Conservation (phyloP, 2,329 filamentous ascomycete genomes). For the Neurospora crassa region DNA sequence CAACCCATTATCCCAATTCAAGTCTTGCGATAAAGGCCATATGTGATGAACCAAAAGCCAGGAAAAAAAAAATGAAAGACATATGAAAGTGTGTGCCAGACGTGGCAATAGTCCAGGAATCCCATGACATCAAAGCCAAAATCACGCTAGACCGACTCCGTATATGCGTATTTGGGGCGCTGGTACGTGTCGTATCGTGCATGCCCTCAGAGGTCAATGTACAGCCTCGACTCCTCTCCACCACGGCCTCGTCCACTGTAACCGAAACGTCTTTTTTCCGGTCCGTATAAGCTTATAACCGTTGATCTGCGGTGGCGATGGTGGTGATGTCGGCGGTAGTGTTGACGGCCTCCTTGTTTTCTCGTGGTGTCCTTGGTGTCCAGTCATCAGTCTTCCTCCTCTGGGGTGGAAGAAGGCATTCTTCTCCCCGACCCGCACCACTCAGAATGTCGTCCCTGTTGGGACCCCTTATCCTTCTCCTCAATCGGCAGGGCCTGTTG, state of each 20-base stretch:
- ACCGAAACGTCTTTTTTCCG: conserved; percentile 6
- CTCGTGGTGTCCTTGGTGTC: too few relatives aligned
- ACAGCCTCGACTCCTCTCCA: not conserved
- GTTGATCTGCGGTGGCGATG: too few relatives aligned
- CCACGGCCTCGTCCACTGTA: conserved; percentile 32
- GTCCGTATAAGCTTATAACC: too few relatives aligned
- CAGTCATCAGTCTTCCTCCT: not conserved
- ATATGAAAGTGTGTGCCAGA: not conserved
- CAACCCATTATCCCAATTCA: not conserved
- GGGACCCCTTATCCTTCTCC: conserved; percentile 92
- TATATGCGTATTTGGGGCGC: conserved; percentile 63
- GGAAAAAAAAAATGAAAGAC: not conserved
- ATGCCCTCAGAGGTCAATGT: too few relatives aligned
- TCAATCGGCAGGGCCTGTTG: conserved; percentile 84
- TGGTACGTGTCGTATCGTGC: conserved; percentile 44
- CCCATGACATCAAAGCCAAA: conserved; percentile 61
- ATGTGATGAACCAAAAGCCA: not conserved
- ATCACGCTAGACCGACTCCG: conserved; percentile 58
- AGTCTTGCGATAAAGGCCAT: not conserved
- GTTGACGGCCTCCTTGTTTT: too few relatives aligned
- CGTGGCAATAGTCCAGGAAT: too few relatives aligned
- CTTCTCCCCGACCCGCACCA: conserved; percentile 48
- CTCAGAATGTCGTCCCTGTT: conserved; percentile 98
- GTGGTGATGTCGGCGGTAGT: too few relatives aligned
- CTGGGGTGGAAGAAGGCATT: not conserved